Percentiles rank a stretch among this genome's conserved stretches.
These are phyloP conservation scores for Backusella circina DNA, from an alignment of 192 early-diverging fungal species.

Conservation along the genomic window DNA sequence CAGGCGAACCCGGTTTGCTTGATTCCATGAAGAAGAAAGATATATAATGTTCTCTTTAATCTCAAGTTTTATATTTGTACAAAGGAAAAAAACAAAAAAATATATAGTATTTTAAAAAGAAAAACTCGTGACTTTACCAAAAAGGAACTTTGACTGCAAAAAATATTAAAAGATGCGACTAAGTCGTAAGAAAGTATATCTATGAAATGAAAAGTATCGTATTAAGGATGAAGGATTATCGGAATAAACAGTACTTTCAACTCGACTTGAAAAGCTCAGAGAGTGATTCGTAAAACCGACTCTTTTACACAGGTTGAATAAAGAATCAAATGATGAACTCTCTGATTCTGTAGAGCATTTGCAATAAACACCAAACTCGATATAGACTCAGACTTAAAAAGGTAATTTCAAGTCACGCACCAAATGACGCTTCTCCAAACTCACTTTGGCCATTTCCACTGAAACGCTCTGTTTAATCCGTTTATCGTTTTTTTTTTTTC, in stretches of 20 bases:
- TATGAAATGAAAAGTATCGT: too few relatives aligned
- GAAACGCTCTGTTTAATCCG: neutral
- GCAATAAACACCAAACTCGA: too few relatives aligned
- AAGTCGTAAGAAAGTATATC: neutral
- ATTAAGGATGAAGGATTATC: neutral
- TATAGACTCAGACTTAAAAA: neutral
- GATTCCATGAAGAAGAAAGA: neutral
- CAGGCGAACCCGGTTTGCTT: neutral
- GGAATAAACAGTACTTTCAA: neutral
- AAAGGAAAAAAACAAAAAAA: neutral
- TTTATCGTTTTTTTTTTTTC: neutral
- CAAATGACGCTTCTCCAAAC: neutral
- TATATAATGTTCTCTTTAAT: neutral
- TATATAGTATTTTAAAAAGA: neutral
- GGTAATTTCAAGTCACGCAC: neutral
- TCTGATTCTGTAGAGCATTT: too few relatives aligned
- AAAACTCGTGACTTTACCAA: neutral
- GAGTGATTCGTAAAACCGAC: too few relatives aligned
- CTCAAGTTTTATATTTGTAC: neutral
- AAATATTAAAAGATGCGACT: neutral
- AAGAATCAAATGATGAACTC: too few relatives aligned
- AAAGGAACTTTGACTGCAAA: neutral
- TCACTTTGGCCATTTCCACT: neutral
- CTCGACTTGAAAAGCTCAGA: too few relatives aligned
- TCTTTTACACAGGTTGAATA: too few relatives aligned